Evolutionary conservation across 495 filamentous ascomycete species (phyloP), one percentile per base, ranked within the genome.

Genomic region (Podospora comata): DNA sequence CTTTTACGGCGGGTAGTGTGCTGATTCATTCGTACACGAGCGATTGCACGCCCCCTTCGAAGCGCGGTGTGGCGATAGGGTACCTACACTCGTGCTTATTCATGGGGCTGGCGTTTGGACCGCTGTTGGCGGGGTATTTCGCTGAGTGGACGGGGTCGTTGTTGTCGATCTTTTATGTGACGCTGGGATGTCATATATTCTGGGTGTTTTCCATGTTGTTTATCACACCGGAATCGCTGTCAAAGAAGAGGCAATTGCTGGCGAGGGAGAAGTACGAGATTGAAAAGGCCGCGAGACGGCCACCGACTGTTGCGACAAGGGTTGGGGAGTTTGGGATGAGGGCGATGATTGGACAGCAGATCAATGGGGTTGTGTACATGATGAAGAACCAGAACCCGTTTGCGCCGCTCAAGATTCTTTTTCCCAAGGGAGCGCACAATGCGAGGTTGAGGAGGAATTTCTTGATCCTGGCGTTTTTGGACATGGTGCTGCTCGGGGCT

Each of bases 81-180:
- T 92, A 91, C 70, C 90, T 97, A 68, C 92, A 97, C 72, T 93
- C 92, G 16, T 89, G 88, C 71, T 82, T 99, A 18, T 99, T 97
- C 73, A 84, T 86, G 9, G 95, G 95, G 28, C 88, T 97, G 60
- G 94, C 95, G 4, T 68, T 91, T 15, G 95, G 95, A 0, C 95
- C 95, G 2, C 81, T 92, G 16, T 69, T 95, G 9, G 90, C 91
- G 3, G 95, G 91, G 7, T 87, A 89, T 68, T 72, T 98, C 44
- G 87, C 97, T 60, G 84, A 90, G 71, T 78, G 77, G 71, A 93
- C 91, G 0, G 89, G 88, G 1, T 82, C 84, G 3, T 78, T 92
- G 15, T 71, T 96, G 23, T 83, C 83, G 26, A 85, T 96, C 44
- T 99, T 99, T 75, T 95, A 92, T 74, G 80, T 90, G 32, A 87